phyloP scores from a whole-genome alignment of 106 monocot species.

The Allium cepa region DNA sequence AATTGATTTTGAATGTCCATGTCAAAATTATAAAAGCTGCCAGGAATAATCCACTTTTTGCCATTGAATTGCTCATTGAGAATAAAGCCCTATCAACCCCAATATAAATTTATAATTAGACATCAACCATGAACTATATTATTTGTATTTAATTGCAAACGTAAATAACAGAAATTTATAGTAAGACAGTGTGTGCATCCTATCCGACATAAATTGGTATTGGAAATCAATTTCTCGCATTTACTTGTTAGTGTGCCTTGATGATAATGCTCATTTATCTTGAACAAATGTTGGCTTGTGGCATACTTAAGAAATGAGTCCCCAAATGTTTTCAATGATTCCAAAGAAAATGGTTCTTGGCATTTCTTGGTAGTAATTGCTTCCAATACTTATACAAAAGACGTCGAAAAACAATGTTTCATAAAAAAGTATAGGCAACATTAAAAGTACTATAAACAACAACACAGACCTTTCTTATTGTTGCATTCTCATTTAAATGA shows the following conservation, averaged over 20 bases:
- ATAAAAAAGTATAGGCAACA: too few relatives aligned
- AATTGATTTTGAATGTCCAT: too few relatives aligned
- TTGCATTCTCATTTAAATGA: not conserved
- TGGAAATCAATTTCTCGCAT: conserved; percentile 41
- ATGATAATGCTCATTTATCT: conserved; percentile 32
- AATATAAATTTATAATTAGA: too few relatives aligned
- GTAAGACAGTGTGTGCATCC: conserved; percentile 16
- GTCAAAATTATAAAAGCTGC: too few relatives aligned
- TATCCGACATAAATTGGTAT: conserved; percentile 34
- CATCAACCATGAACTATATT: too few relatives aligned
- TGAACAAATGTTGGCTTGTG: conserved; percentile 41
- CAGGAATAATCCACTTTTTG: too few relatives aligned
- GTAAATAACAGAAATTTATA: conserved; percentile 2
- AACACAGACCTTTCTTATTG: too few relatives aligned
- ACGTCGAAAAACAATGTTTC: too few relatives aligned
- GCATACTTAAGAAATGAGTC: conserved; percentile 72
- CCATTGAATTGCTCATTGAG: conserved; percentile 28
- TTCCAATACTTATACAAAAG: conserved; percentile 36
- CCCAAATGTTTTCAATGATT: conserved; percentile 63
- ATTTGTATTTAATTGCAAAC: too few relatives aligned
- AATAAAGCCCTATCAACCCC: too few relatives aligned
- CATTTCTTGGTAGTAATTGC: conserved; percentile 64
- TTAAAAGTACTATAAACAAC: not conserved
- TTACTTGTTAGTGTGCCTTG: conserved; percentile 40
- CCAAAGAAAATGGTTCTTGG: conserved; percentile 46